These are phyloP conservation scores for Ganoderma lingzhi DNA, from an alignment of 1,284 basidiomycete genomes.

Conservation along the genomic window DNA sequence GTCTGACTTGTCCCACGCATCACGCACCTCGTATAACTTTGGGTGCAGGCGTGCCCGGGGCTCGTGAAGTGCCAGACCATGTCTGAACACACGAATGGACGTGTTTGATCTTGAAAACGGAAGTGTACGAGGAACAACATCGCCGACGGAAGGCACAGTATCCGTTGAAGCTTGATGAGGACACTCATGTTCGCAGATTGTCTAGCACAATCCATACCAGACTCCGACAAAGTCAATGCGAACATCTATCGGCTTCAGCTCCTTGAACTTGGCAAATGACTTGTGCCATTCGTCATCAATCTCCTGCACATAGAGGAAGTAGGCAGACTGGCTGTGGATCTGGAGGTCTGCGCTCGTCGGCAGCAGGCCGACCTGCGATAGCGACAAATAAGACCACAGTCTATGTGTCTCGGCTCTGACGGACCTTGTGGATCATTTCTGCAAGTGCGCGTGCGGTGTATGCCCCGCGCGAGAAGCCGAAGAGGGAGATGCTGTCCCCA, in stretches of 20 bases:
- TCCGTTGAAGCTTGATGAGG: constrained; percentile 42
- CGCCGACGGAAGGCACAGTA: constrained; percentile 55
- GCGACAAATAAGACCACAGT: neutral
- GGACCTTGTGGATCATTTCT: constrained; percentile 61
- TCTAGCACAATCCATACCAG: constrained; percentile 44
- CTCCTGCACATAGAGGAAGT: constrained; percentile 48
- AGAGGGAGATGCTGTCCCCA: constrained; percentile 62
- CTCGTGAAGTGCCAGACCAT: constrained; percentile 75
- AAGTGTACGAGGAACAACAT: constrained; percentile 48
- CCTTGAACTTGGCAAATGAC: constrained; percentile 47
- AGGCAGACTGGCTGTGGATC: constrained; percentile 48
- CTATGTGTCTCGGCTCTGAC: neutral
- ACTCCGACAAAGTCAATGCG: constrained; percentile 60
- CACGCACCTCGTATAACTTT: constrained; percentile 45
- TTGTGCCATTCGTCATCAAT: constrained; percentile 41
- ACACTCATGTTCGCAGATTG: neutral
- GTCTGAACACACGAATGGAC: constrained; percentile 67
- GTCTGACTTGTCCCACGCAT: constrained; percentile 3
- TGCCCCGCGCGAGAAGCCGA: constrained; percentile 73
- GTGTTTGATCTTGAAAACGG: constrained; percentile 68
- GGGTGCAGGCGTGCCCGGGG: constrained; percentile 68
- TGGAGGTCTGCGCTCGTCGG: constrained; percentile 47
- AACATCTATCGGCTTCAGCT: constrained; percentile 47
- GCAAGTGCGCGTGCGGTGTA: constrained; percentile 61
- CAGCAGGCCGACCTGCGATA: constrained; percentile 55